Evolutionary conservation across 2,329 filamentous ascomycete species (phyloP).

Genomic region (Sporothrix curviconia): DNA sequence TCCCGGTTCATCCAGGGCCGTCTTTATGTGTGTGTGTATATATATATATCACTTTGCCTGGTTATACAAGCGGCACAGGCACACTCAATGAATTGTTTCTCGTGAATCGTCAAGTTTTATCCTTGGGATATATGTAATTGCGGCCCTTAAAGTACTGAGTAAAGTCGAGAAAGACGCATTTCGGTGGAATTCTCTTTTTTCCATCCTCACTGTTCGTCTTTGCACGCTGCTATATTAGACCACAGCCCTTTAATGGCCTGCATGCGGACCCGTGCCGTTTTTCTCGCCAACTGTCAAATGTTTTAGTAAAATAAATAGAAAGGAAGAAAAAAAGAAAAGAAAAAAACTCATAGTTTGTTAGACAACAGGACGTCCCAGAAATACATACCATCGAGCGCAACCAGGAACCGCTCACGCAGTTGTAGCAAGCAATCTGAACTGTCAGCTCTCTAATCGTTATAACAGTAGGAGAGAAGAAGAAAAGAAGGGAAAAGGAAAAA

Average conservation of each 20-base stretch:
- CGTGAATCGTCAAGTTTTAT: background rate
- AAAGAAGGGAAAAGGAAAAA: too few species aligned
- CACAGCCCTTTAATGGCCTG: background rate
- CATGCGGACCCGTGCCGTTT: slow-evolving; percentile 45
- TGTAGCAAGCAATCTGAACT: slow-evolving; percentile 58
- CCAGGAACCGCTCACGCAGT: slow-evolving; percentile 79
- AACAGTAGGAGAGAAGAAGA: too few species aligned
- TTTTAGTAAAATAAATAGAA: background rate
- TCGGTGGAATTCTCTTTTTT: background rate
- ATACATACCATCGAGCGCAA: slow-evolving; percentile 68
- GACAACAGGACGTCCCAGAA: too few species aligned
- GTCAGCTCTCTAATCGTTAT: too few species aligned
- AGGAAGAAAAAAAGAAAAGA: background rate
- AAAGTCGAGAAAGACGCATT: background rate
- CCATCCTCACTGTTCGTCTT: too few species aligned
- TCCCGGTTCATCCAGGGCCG: too few species aligned
- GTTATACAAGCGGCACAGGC: background rate
- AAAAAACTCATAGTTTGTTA: too few species aligned
- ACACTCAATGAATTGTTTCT: background rate
- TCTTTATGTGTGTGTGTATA: background rate
- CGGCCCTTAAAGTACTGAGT: background rate
- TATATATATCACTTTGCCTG: background rate
- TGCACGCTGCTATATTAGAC: background rate
- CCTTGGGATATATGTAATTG: background rate
- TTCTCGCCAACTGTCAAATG: slow-evolving; percentile 46